Percentiles rank a stretch among this genome's conserved stretches.
phyloP scores from a whole-genome alignment of 1,284 basidiomycete genomes.

The Phellinidium pouzarii region DNA sequence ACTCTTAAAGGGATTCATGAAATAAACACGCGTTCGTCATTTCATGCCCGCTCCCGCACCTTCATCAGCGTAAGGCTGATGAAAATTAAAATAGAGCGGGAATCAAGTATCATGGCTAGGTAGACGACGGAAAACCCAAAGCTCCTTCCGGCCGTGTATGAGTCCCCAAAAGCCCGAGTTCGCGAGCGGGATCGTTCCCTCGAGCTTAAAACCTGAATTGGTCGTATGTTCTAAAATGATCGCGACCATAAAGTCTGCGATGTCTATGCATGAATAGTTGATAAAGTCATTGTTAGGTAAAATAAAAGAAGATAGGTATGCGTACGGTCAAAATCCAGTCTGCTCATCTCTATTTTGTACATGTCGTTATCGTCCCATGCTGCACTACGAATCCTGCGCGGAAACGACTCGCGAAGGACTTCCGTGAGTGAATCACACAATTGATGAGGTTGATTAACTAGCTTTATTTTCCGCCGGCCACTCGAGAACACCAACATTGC shows the following conservation, averaged over 20 bases:
- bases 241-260: slow-evolving; percentile 34
- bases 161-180: slow-evolving; percentile 34
- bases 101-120: not conserved
- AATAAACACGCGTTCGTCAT: not conserved
- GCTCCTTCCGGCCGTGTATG: slow-evolving; percentile 34
- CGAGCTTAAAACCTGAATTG: slow-evolving; percentile 36
- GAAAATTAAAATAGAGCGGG: not conserved
- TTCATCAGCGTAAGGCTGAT: not conserved
- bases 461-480: slow-evolving; percentile 46
- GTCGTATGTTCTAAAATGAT: slow-evolving; percentile 38
- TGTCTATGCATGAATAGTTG: slow-evolving; percentile 7
- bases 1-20: not conserved
- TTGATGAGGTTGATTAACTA: slow-evolving; percentile 50
- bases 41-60: not conserved
- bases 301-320: not conserved
- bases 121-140: slow-evolving; percentile 40
- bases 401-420: slow-evolving; percentile 31
- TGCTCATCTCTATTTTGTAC: slow-evolving; percentile 15
- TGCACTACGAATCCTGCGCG: slow-evolving; percentile 8
- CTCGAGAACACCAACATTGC: slow-evolving; percentile 57
- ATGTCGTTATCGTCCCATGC: slow-evolving; percentile 14
- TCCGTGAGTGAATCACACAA: slow-evolving; percentile 43
- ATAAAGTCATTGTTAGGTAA: not conserved
- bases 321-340: slow-evolving; percentile 14
- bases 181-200: slow-evolving; percentile 41